A percentile compares a stretch with the other conserved stretches of the same genome.
phyloP scores from a whole-genome alignment of 192 early-diverging fungal species.

The Coemansia sp. region DNA sequence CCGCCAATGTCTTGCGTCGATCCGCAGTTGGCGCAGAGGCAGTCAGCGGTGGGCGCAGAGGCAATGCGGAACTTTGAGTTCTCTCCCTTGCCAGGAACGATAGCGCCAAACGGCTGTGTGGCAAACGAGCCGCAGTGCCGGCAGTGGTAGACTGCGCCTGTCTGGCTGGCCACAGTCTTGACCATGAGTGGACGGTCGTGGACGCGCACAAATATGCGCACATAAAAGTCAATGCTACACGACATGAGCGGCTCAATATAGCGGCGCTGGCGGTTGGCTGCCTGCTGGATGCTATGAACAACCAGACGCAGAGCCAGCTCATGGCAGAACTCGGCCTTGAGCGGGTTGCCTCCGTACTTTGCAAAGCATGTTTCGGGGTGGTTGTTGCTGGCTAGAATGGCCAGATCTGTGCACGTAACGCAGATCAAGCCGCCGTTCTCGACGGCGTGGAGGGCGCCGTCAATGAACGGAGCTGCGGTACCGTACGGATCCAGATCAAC shows the following conservation, averaged over 20 bases:
- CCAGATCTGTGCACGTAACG: constrained; percentile 98
- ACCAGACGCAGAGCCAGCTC: constrained; percentile 94
- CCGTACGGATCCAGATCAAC: constrained; percentile 98
- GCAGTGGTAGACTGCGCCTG: constrained; percentile 82
- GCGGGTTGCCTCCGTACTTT: constrained; percentile 93
- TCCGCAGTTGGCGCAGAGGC: constrained; percentile 73
- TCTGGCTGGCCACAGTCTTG: constrained; percentile 81
- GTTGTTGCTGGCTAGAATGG: constrained; percentile 87
- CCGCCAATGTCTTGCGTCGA: constrained; percentile 78
- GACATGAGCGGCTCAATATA: constrained; percentile 86
- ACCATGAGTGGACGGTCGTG: constrained; percentile 67
- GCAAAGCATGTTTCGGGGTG: constrained; percentile 83
- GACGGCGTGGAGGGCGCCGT: constrained; percentile 90
- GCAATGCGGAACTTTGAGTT: constrained; percentile 64
- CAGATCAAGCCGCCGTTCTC: constrained; percentile 91
- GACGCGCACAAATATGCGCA: constrained; percentile 94
- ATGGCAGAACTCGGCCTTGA: constrained; percentile 87
- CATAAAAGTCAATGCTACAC: constrained; percentile 97
- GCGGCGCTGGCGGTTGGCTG: constrained; percentile 80
- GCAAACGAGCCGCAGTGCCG: constrained; percentile 74
- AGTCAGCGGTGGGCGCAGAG: constrained; percentile 61
- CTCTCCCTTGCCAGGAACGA: constrained; percentile 54
- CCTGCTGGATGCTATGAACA: constrained; percentile 76
- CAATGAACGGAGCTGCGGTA: constrained; percentile 91
- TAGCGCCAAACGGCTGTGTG: constrained; percentile 73